Evolutionary conservation across 2,329 filamentous ascomycete species (phyloP).

Genomic region (Exophiala calicioides): DNA sequence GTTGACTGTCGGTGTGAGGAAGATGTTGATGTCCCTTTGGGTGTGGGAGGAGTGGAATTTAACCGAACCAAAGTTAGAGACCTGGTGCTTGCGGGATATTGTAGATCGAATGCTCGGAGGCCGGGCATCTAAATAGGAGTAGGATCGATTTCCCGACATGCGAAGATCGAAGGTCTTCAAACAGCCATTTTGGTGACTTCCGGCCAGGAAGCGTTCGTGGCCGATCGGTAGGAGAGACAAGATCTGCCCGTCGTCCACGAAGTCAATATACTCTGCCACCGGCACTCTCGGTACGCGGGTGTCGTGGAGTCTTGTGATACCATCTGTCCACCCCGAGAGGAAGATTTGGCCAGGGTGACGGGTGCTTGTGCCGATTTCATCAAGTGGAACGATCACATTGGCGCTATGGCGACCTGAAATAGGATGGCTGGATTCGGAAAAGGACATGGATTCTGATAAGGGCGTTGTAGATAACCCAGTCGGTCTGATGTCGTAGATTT

Average conservation of each 20-base stretch:
- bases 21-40: constrained; percentile 45
- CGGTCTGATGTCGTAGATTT: constrained; percentile 54
- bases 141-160: constrained; percentile 46
- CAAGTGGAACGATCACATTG: constrained; percentile 42
- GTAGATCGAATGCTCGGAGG: no score
- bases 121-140: constrained; percentile 32
- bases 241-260: constrained; percentile 59
- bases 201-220: constrained; percentile 58
- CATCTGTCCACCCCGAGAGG: constrained; percentile 62
- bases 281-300: constrained; percentile 53
- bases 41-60: no score
- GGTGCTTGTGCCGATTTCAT: constrained; percentile 26
- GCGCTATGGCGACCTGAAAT: constrained; percentile 32
- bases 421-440: constrained; percentile 2
- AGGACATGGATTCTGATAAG: constrained; percentile 24
- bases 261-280: constrained; percentile 55
- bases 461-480: constrained; percentile 41
- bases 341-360: constrained; percentile 53
- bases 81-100: no score
- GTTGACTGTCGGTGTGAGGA: constrained; percentile 38
- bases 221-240: constrained; percentile 61
- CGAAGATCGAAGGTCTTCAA: constrained; percentile 66
- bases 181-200: constrained; percentile 58
- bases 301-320: constrained; percentile 61
- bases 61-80: no score